Evolutionary conservation across 2,329 filamentous ascomycete genomes (phyloP).

Genomic region (Fusarium pininemorale): DNA sequence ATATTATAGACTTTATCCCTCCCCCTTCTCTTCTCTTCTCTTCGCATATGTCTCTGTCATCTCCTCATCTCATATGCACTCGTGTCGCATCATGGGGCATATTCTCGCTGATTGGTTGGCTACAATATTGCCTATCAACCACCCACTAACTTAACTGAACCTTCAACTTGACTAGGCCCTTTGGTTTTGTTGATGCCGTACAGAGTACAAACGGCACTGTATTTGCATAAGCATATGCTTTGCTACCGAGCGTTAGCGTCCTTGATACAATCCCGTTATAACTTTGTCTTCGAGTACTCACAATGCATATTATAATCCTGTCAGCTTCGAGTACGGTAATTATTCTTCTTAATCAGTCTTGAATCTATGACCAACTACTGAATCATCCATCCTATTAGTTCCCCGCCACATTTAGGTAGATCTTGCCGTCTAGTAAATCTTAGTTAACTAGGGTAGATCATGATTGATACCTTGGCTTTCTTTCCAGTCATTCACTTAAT

Average conservation of each 20-base stretch:
- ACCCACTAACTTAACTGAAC: not conserved
- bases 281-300: not conserved
- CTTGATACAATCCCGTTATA: not conserved
- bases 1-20: not conserved
- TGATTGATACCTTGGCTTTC: not conserved
- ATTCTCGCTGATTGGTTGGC: constrained; percentile 33
- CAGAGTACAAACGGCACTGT: not conserved
- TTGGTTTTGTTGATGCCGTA: not conserved
- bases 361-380: constrained; percentile 4
- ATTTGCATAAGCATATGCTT: not conserved
- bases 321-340: not conserved
- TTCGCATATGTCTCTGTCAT: not conserved
- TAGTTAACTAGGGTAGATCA: no score
- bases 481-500: not conserved
- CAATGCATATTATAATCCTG: not conserved
- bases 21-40: not conserved
- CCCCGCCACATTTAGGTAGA: constrained; percentile 1
- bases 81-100: not conserved
- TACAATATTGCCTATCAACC: constrained; percentile 26
- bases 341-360: not conserved
- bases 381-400: constrained; percentile 7
- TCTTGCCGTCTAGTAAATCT: not conserved
- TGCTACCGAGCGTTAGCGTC: not conserved
- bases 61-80: not conserved
- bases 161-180: not conserved